These are phyloP conservation scores for Populus deltoides DNA, from an alignment of 345 rosid species.

Conservation along the genomic window DNA sequence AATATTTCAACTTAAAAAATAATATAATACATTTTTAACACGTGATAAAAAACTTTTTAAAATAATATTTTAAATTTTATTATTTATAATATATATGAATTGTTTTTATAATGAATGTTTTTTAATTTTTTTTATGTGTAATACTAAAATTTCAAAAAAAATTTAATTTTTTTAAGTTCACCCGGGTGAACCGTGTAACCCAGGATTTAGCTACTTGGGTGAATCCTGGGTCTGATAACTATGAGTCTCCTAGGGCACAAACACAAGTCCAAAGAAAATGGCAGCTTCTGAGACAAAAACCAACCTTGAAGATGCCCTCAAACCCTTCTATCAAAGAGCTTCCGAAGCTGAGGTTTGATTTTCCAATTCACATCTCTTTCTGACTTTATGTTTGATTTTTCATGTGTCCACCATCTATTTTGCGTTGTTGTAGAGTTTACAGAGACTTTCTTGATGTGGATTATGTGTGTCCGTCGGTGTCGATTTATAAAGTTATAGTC, in stretches of 20 bases:
- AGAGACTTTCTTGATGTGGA: background rate
- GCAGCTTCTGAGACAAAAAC: constrained; percentile 17
- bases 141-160: no score
- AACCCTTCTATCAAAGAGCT: constrained; percentile 36
- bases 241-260: background rate
- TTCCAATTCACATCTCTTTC: background rate
- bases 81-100: no score
- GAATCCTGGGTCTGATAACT: no score
- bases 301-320: constrained; percentile 16
- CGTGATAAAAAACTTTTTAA: no score
- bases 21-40: no score
- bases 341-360: constrained; percentile 37
- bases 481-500: background rate
- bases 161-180: no score
- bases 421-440: background rate
- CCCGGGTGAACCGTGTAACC: no score
- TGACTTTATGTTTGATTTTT: background rate
- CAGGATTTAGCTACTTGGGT: no score
- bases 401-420: background rate
- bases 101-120: no score
- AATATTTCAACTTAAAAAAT: no score
- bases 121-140: no score
- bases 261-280: constrained; percentile 13
- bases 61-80: no score
- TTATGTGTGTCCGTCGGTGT: background rate